Base-by-base conservation (phyloP, 768 basidiomycete species). In the Mycena indigotica region DNA sequence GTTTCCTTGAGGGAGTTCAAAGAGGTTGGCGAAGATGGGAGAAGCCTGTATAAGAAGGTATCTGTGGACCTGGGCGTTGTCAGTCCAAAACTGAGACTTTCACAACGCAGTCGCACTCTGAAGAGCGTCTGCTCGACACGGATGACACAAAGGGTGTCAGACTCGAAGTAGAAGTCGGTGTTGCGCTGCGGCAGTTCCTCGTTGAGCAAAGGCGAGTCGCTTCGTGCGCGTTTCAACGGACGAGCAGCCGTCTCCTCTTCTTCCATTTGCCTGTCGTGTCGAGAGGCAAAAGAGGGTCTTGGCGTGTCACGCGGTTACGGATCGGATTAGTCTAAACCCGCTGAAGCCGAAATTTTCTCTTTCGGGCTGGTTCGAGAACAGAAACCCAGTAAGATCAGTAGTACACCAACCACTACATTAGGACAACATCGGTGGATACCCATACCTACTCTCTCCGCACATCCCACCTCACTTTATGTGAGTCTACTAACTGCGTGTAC, bases 81-180 rank as follows among this genome's bases (percentile, higher is more conserved):
- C 15, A 29, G 19, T n/a, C n/a, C n/a, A 24, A 21, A 13, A 19
- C 8, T 13, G 1, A 5, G n/a, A 44, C 12, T 8, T 28, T 13
- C 24, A 26, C 13, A 30, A 5, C 13, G 13, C 4, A 30, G 38
- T 17, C 32, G 28, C 35, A 56, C 55, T 25, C 44, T 56, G 55
- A 56, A 56, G 23, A 56, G 48, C 6, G 48, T 56, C 19, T 56
- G 10, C 25, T 56, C 48, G 5, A 56, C 55, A n/a, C 48, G 48
- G 19, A 56, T 39, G 12, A 51, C 19, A 19, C 55, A 56, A 25
- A 48, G 46, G 6, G 15, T 8, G 46, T 48, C 46, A 26, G 24
- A 12, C 28, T 48, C 25, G 12, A 28, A 13, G 46, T 48, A 48
- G 46, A 48, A 48, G 12, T 48, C 46, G 46, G 46, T 13, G n/a